Base-by-base conservation (phyloP, 1,284 basidiomycete genomes). In the Heterobasidion parviporum region DNA sequence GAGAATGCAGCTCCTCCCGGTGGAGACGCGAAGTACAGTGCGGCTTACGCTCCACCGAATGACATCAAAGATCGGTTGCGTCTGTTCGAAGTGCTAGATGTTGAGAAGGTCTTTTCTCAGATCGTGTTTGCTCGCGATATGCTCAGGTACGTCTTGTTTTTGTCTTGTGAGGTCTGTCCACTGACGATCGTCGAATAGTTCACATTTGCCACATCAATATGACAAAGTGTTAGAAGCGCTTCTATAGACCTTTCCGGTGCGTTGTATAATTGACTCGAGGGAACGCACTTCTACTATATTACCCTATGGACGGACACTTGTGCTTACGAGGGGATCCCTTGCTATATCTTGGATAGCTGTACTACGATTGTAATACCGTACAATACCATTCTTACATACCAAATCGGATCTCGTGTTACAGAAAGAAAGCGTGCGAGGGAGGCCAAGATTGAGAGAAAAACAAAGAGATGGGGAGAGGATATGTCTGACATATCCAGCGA, bases 121-220 rank as follows among this genome's bases (percentile, higher is more conserved):
- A 83, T 93, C 55, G 79, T 92, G 8, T 92, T 92, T 68, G 82
- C 87, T 32, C 76, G 78, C 64, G 86, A 88, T 64, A 92, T 93
- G 89, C 72, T 93, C 56, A 85, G 81, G 85, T 83, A 59, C 48
- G 78, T 53, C 20, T 44, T n/a, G n/a, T 7, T 41, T 16, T 48
- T 48, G 46, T 10, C 46, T 48, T 16, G 46, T 32, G 18, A 6
- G 10, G 18, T 10, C 10, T 20, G 10, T 48, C 9, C 18, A 16
- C 6, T 48, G 9, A 48, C 46, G 10, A 48, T 48, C 26, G 10
- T 14, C 3, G 18, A 10, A 15, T 26, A 53, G 52, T 33, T 53
- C 52, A n/a, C 52, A 77, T 59, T 63, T 76, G 60, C 76, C 76
- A 8, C 73, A 77, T 49, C 68, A 72, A 52, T 75, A 73, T 58